These are phyloP conservation scores for Leishmania braziliensis DNA, from an alignment of 208 protist genomes.

Conservation along the genomic window DNA sequence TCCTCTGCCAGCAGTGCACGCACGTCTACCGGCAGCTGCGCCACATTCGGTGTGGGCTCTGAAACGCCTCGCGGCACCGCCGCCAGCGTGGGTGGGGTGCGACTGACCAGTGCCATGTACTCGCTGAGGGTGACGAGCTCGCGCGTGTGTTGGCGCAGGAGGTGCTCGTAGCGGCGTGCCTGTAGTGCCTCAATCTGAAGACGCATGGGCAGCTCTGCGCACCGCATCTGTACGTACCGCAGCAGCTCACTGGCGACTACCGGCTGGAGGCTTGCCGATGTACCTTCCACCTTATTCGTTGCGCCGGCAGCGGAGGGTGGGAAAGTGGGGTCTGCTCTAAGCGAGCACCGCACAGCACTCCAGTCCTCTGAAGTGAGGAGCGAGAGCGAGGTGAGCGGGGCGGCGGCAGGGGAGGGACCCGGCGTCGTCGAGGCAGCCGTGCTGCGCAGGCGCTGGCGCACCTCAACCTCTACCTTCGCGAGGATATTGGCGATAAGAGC, in stretches of 20 bases:
- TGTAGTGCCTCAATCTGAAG: constrained; percentile 67
- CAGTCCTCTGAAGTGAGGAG: constrained; percentile 44
- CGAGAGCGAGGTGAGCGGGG: constrained; percentile 7
- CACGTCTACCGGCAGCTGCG: constrained; percentile 29
- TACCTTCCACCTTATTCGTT: not conserved
- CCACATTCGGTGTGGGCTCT: not conserved
- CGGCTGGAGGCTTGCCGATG: not conserved
- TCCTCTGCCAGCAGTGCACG: constrained; percentile 14
- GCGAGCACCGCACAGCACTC: constrained; percentile 31
- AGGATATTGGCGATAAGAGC: constrained; percentile 12
- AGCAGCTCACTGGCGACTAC: constrained; percentile 13
- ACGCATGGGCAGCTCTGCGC: constrained; percentile 78
- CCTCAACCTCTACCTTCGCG: constrained; percentile 19
- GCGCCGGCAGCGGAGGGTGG: not conserved
- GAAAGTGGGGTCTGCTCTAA: not conserved
- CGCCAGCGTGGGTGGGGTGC: constrained; percentile 13
- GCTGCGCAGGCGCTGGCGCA: constrained; percentile 8
- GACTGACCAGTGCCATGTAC: constrained; percentile 36
- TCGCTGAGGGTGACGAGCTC: constrained; percentile 72
- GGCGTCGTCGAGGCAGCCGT: constrained; percentile 4
- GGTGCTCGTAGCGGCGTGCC: constrained; percentile 63
- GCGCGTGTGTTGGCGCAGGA: constrained; percentile 57
- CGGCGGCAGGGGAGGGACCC: not conserved
- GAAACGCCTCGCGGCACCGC: not conserved
- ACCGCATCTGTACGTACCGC: constrained; percentile 42